Base-by-base conservation (phyloP, 371 early-diverging fungal genomes). In the Thermomucor indicae-seudaticae region DNA sequence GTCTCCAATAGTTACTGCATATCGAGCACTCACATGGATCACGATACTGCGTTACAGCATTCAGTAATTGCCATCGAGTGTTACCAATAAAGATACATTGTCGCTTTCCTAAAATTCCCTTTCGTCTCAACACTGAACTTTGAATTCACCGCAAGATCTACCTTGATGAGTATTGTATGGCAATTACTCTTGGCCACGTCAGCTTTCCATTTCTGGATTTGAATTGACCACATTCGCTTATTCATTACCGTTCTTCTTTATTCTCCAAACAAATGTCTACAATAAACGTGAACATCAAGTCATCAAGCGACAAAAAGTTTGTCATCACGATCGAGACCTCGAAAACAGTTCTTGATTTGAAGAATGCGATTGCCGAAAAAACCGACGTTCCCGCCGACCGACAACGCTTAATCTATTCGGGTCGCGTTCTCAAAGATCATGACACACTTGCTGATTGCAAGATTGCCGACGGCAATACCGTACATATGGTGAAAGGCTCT, bases 391-490 rank as follows among this genome's bases (percentile, higher is more conserved):
- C 91, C n/a, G 84, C 81, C n/a, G 84, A 84, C 24, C 75, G 84
- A 52, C 93, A 91, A 70, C 81, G 95, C 27, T 80, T 98, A 45
- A 98, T 98, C 61, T 98, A 83, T 61, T 86, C 94, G 28, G 98
- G 98, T 10, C 79, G 86, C 46, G 93, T 98, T 16, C 81, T 98
- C 43, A 96, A 98, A 78, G 96, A 98, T 68, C 82, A 66, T 22
- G 95, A 95, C 34, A 78, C 75, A 0, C 62, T 98, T 12, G 64
- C 69, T 6, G 72, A 69, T 19, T 92, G 91, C 75, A 95, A 95
- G 64, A 76, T 98, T 30, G 79, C 76, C 0, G 86, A 88, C 32
- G 86, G 82, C 0, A 75, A 81, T 57, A 92, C 91, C 16, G 79
- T 94, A 3, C 95, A 94, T 51, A 82, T 94, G 86, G 92, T 94